Conservation (phyloP, 163 green algal genomes). For the Scenedesmus sp. region DNA sequence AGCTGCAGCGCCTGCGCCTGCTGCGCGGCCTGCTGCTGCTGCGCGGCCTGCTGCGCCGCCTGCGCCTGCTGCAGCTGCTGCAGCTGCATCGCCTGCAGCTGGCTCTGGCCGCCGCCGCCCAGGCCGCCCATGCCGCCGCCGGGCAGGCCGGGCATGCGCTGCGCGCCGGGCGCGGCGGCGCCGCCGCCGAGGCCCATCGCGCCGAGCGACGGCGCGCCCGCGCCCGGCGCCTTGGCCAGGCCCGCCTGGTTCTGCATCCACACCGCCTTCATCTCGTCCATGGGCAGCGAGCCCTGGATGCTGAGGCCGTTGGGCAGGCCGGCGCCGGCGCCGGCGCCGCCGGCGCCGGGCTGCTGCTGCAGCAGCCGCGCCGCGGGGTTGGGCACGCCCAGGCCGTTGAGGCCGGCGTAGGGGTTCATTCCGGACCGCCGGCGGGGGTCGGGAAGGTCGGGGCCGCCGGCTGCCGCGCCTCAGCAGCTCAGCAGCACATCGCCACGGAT, state of each 20-base stretch:
- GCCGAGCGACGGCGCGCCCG: neutral
- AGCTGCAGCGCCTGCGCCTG: constrained; percentile 37
- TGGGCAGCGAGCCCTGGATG: constrained; percentile 35
- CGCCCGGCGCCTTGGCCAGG: neutral
- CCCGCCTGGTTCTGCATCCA: constrained; percentile 42
- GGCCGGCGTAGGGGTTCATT: constrained; percentile 45
- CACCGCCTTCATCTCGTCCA: constrained; percentile 35
- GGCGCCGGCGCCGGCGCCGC: too few relatives aligned
- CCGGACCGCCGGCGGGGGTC: too few relatives aligned
- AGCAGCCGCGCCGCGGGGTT: constrained; percentile 27
- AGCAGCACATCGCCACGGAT: too few relatives aligned
- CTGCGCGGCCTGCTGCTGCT: constrained; percentile 1
- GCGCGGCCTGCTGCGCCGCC: constrained; percentile 22
- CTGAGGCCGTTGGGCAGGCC: constrained; percentile 38
- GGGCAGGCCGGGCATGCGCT: constrained; percentile 7
- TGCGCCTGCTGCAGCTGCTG: constrained; percentile 23
- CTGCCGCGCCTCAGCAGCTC: too few relatives aligned
- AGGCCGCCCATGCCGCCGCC: constrained; percentile 22
- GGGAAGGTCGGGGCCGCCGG: too few relatives aligned
- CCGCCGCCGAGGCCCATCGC: neutral
- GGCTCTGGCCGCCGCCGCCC: neutral
- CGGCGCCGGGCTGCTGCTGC: constrained; percentile 15
- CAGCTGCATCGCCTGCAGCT: constrained; percentile 8
- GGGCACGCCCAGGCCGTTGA: constrained; percentile 33
- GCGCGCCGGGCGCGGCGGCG: constrained; percentile 3